A percentile compares a stretch with the other conserved stretches of the same genome.
phyloP scores from a whole-genome alignment of 495 filamentous ascomycete genomes.

The Bryoglossum gracile region DNA sequence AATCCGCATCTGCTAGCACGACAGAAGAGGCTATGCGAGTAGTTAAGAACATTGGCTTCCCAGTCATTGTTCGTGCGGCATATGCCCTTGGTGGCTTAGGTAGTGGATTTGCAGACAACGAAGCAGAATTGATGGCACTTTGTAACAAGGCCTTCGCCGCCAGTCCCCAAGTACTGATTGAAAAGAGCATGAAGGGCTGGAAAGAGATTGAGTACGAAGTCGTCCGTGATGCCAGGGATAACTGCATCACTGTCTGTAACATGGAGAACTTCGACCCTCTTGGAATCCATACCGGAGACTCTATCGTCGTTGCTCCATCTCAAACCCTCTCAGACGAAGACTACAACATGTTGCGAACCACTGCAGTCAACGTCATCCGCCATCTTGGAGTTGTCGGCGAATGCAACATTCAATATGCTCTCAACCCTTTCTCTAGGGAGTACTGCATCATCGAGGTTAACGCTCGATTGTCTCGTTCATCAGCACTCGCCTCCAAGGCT shows the following conservation, averaged over 20 bases:
- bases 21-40: slow-evolving; percentile 78
- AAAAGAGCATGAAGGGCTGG: slow-evolving; percentile 99
- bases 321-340: slow-evolving; percentile 97
- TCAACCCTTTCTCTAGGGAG: slow-evolving; percentile 93
- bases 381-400: slow-evolving; percentile 96
- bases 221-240: slow-evolving; percentile 90
- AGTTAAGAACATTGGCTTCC: slow-evolving; percentile 86
- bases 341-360: slow-evolving; percentile 98
- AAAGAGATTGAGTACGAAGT: slow-evolving; percentile 99
- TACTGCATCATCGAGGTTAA: slow-evolving; percentile 99
- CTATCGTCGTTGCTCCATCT: slow-evolving; percentile 94
- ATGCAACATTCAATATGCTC: slow-evolving; percentile 97
- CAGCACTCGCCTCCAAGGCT: slow-evolving; percentile 91
- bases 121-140: slow-evolving; percentile 78
- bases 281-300: slow-evolving; percentile 96
- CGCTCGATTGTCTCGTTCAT: slow-evolving; percentile 89
- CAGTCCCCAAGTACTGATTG: slow-evolving; percentile 92
- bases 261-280: slow-evolving; percentile 99
- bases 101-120: slow-evolving; percentile 90
- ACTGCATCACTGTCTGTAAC: slow-evolving; percentile 99
- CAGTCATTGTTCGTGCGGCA: slow-evolving; percentile 93
- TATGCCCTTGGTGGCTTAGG: slow-evolving; percentile 94
- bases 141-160: slow-evolving; percentile 92
- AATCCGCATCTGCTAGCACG: slow-evolving; percentile 84
- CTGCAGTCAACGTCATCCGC: slow-evolving; percentile 96